Base-by-base conservation (phyloP, 345 rosid genomes). In the Reutealis trisperma region DNA sequence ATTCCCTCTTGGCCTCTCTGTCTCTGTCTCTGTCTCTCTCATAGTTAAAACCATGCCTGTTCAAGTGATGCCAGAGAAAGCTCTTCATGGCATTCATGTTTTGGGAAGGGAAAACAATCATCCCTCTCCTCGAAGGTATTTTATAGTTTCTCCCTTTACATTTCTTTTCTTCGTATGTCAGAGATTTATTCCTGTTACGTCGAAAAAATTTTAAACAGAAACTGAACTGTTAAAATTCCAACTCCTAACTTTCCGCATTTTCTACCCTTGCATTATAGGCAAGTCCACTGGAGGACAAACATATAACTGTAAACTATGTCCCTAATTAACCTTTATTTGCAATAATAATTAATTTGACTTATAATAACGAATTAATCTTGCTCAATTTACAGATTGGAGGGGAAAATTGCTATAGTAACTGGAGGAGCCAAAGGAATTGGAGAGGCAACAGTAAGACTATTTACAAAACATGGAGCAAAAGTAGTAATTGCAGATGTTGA, bases 381-480 rank as follows among this genome's bases (percentile, higher is more conserved):
- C 22, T 75, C 30, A 22, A 16, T 71, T 6, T 75, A 37, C 70
- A 94, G 98, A 80, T 70, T 94, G 89, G 97, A 91, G 45, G 98
- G 97, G 1, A 94, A 88, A 81, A 80, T 94, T 34, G 92, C 93
- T 0, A 83, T 94, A 16, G 83, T 93, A 22, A 94, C 98, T 1
- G 98, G 97, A 14, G 97, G 97, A 0, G 97, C 93, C 0, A 84
- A 87, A 18, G 98, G 98, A 14, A 94, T 94, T 13, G 97, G 97
- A 47, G 95, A 90, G 80, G 92, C 91, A 1, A 87, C 95, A 0
- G 95, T 81, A 19, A 82, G 80, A 55, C 79, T 94, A 12, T 94
- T 94, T 8, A 84, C 87, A 1, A 83, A 82, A 70, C 95, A 93
- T 18, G 97, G 98, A 7, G 97, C 98, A 30, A 91, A 79, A 60